A percentile compares a stretch with the other conserved stretches of the same genome.
Evolutionary conservation across 2,329 filamentous ascomycete genomes (phyloP).

Genomic region (Apiospora rasikravindrae): DNA sequence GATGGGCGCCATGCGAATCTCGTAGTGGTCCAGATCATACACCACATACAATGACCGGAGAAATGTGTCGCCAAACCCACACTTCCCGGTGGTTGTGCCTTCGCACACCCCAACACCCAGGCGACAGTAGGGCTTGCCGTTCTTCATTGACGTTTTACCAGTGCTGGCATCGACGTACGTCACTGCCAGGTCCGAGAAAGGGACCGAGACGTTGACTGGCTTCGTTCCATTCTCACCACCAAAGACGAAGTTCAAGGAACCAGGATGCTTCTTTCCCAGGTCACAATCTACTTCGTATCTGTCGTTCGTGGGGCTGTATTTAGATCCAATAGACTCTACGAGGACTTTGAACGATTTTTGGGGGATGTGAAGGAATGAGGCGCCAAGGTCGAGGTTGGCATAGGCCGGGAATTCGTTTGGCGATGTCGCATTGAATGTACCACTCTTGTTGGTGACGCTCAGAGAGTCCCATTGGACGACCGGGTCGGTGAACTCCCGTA

Average conservation of each 20-base stretch:
- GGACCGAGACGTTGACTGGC: slow-evolving; percentile 4
- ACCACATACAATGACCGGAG: slow-evolving; percentile 20
- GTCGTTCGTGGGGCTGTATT: neutral
- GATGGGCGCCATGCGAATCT: slow-evolving; percentile 18
- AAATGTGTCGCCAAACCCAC: slow-evolving; percentile 16
- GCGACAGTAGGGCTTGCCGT: slow-evolving; percentile 10
- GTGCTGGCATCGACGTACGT: neutral
- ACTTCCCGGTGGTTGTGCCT: slow-evolving; percentile 8
- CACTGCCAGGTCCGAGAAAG: slow-evolving; percentile 18
- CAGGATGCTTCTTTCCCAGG: neutral
- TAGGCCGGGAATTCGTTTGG: slow-evolving; percentile 5
- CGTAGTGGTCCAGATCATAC: slow-evolving; percentile 17
- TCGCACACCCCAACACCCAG: slow-evolving; percentile 17
- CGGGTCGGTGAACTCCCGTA: neutral
- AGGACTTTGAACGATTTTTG: neutral
- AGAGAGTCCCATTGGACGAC: slow-evolving; percentile 16
- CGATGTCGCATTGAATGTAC: slow-evolving; percentile 12
- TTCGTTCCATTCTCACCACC: slow-evolving; percentile 14
- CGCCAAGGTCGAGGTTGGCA: slow-evolving; percentile 16
- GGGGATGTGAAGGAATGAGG: slow-evolving; percentile 17
- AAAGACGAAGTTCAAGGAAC: slow-evolving; percentile 16
- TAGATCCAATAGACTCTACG: neutral
- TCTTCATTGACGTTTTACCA: neutral
- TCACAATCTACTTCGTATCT: slow-evolving; percentile 14
- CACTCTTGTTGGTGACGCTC: slow-evolving; percentile 17